Evolutionary conservation across 1,284 basidiomycete genomes (phyloP).

Genomic region (Moesziomyces antarcticus): DNA sequence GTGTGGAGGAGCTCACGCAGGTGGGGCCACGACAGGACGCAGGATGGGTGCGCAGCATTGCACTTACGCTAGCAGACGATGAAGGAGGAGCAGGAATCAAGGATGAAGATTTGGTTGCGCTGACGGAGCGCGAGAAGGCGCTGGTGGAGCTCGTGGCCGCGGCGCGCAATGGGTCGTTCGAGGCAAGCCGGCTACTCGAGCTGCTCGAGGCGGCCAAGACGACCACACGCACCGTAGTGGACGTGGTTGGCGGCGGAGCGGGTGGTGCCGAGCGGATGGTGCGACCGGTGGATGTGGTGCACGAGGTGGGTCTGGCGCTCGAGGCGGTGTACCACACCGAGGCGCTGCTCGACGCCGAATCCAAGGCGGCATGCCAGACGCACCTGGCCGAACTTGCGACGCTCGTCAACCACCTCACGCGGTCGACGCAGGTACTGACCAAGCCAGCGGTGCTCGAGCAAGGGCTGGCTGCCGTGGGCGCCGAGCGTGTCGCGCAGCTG

Average conservation of each 20-base stretch:
- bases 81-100: background rate
- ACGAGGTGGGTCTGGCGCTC: conserved; percentile 11
- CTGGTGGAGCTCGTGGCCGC: conserved; percentile 8
- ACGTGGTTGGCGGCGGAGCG: background rate
- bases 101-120: conserved; percentile 8
- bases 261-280: background rate
- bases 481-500: conserved; percentile 23
- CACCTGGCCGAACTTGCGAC: conserved; percentile 41
- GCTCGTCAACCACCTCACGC: conserved; percentile 29
- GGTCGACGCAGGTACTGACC: background rate
- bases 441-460: conserved; percentile 13
- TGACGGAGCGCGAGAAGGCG: conserved; percentile 15
- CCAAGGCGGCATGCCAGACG: conserved; percentile 12
- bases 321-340: conserved; percentile 26
- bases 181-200: background rate
- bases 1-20: conserved; percentile 29
- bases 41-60: conserved; percentile 24
- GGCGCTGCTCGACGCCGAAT: conserved; percentile 1
- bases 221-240: conserved; percentile 7
- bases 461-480: conserved; percentile 18
- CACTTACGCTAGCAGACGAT: conserved; percentile 3
- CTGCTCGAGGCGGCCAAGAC: conserved; percentile 25
- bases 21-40: conserved; percentile 21
- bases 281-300: conserved; percentile 31
- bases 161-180: background rate